Base-by-base conservation (phyloP, 345 rosid species). In the Trapa incisa region DNA sequence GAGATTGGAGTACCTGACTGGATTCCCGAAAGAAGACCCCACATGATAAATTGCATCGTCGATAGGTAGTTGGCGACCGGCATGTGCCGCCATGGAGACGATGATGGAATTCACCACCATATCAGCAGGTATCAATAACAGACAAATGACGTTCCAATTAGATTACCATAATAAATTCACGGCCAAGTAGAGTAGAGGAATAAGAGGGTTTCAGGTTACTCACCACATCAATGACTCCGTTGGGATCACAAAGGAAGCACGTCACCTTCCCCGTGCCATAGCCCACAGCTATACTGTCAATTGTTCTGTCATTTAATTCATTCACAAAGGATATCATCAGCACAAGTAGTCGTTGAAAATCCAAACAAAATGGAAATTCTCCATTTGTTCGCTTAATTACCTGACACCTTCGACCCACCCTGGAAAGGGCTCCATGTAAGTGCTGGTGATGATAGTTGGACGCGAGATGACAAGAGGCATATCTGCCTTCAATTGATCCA, bases 381-480 rank as follows among this genome's bases (percentile, higher is more conserved):
- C 29, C 29, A 22, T 22, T 22, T 22, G 29, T 42, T 45, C n/a
- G 29, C 29, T 43, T 0, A 35, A 22, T 64, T 54, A 84, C 90
- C 88, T 85, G 36, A 78, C 47, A 7, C 98, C 96, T 82, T 92
- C 98, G 65, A 76, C 83, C 98, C 98, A 92, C 13, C 98, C 96
- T 0, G 91, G 85, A 72, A 92, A 89, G 11, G 98, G 95, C 32
- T 89, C 89, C 47, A 72, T 84, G 78, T 68, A 74, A 61, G 98
- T 92, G 69, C 96, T 86, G 5, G 87, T 84, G 53, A 92, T 60
- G 47, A 92, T 85, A 3, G 93, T 74, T 1, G 98, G 96, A 5
- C 98, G 86, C 45, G 85, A 69, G 39, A 85, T 80, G 32, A 83
- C 92, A 0, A 82, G 66, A 0, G 95, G 79, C 32, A 83, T 14